Evolutionary conservation across 1,284 basidiomycete species (phyloP).

Genomic region (Paramarasmius palmivorus): DNA sequence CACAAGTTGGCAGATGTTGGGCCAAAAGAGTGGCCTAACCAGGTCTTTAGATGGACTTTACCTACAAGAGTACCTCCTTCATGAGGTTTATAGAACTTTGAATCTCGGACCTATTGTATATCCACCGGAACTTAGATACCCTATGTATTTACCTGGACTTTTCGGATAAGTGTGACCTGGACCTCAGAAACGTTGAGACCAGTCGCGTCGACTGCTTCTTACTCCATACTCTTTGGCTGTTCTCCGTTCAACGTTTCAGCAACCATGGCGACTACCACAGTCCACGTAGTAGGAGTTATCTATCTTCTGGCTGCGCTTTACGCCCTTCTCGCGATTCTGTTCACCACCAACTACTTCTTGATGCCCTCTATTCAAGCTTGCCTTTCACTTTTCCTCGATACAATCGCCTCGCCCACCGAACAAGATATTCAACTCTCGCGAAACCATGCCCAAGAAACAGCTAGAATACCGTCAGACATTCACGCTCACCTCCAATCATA

Average conservation of each 20-base stretch:
- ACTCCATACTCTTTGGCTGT: not conserved
- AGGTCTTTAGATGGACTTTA: constrained; percentile 1
- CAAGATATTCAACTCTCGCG: constrained; percentile 1
- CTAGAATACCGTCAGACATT: constrained; percentile 2
- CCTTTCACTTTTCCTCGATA: constrained; percentile 12
- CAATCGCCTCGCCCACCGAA: constrained; percentile 5
- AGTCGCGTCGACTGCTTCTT: no score
- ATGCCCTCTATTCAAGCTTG: constrained; percentile 19
- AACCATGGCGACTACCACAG: not conserved
- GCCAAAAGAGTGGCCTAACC: constrained; percentile 1
- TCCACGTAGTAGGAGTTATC: constrained; percentile 1
- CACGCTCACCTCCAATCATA: not conserved
- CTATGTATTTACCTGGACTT: no score
- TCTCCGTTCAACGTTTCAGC: no score
- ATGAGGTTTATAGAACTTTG: no score
- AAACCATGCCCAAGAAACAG: constrained; percentile 8
- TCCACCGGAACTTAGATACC: no score
- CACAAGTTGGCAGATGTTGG: constrained; percentile 3
- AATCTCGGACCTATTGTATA: no score
- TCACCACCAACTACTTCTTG: constrained; percentile 32
- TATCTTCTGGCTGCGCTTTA: constrained; percentile 24
- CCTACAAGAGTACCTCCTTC: constrained; percentile 1
- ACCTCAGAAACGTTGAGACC: no score
- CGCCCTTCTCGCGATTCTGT: constrained; percentile 29
- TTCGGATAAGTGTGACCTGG: no score